Evolutionary conservation across 306 rosid genomes (phyloP), one percentile per base, ranked within the genome.

Genomic region (Mimosa bimucronata): DNA sequence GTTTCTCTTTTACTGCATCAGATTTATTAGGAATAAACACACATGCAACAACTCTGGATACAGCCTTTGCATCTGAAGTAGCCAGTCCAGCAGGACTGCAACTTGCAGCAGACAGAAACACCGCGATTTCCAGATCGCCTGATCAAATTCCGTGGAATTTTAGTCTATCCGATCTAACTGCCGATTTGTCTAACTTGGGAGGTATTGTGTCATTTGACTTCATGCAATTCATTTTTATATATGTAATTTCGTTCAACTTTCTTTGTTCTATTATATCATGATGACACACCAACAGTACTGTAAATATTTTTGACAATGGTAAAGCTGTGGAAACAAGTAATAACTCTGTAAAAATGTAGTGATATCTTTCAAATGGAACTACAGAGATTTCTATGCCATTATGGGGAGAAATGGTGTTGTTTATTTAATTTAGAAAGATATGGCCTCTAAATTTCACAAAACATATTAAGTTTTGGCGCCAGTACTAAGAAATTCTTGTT

Each of bases 91-190:
- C 86, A 11, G 97, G 98, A 61, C 69, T 95, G 84, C 99, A 95
- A 82, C 99, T 93, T 82, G 90, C 91, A 38, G 88, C 90, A 0
- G 98, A 93, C 74, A 91, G 94, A 7, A 92, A 92, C 42, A 82
- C 72, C 28, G 99, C 96, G 73, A 94, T 90, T 81, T 85, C 98
- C 37, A 76, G 97, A 86, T 88, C 99, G 1, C 78, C 91, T 25
- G 99, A 95, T 79, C 98, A 91, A 88, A 88, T 95, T 79, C 97
- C 78, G 74, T 95, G 99, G 99, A 91, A 89, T 83, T 88, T 95
- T 85, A 93, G 98, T 82, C 82, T 95, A 31, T 79, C 98, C 71
- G 99, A 95, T 90, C 88, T 95, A 68, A 90, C 97, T 7, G 94
- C 96, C 34, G 98, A 94, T 84, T 84, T 94, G 75, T 89, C 97